Percentiles rank a stretch among this genome's conserved stretches.
Conservation (phyloP, 768 basidiomycete species). For the Pleurotus pulmonarius region DNA sequence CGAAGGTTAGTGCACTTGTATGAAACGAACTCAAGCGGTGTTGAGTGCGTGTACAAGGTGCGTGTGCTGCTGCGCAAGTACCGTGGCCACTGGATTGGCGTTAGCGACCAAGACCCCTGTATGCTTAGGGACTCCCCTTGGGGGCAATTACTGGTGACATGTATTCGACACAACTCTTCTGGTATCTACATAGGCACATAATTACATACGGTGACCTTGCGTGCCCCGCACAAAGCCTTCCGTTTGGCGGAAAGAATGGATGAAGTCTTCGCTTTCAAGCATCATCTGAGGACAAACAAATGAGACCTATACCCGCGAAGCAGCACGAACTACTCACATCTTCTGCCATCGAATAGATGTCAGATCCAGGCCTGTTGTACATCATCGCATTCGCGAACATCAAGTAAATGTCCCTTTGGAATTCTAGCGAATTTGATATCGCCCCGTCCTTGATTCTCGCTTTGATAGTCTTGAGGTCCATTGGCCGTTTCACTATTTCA, state of each 20-base stretch:
- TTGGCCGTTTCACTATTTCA: conserved; percentile 90
- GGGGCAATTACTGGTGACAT: no score
- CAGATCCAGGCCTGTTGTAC: conserved; percentile 86
- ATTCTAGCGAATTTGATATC: conserved; percentile 81
- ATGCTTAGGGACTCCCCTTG: no score
- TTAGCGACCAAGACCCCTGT: no score
- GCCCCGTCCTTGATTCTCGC: conserved; percentile 78
- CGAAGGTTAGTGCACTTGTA: no score
- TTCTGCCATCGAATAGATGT: conserved; percentile 87
- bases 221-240: conserved; percentile 60
- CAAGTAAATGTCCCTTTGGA: conserved; percentile 83
- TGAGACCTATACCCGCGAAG: no score
- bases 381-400: conserved; percentile 99
- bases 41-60: no score
- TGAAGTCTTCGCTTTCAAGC: conserved; percentile 64
- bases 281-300: conserved; percentile 53
- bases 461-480: conserved; percentile 94
- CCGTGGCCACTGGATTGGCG: no score
- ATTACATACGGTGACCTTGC: conserved; percentile 21
- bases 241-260: conserved; percentile 70
- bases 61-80: no score
- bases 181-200: no score
- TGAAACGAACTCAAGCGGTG: no score
- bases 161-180: no score
- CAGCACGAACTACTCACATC: conserved; percentile 53